Base-by-base conservation (phyloP, 208 protist genomes). In the Novymonas esmeraldas region DNA sequence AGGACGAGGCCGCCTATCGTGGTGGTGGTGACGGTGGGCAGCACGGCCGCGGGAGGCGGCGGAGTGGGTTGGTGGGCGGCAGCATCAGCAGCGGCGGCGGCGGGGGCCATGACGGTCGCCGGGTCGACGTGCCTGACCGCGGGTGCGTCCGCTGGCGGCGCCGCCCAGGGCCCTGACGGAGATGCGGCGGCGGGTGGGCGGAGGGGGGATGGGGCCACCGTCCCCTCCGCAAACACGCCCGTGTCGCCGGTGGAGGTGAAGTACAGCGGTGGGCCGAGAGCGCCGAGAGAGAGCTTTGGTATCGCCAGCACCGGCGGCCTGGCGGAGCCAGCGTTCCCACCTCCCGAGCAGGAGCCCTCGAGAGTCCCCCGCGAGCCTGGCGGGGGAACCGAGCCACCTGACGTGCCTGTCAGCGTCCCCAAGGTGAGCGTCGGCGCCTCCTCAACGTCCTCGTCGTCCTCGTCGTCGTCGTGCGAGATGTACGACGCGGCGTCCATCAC, bases 241-340 rank as follows among this genome's bases (percentile, higher is more conserved):
- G 80, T 89, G 42, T 90, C 89, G 13, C 83, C 85, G 33, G 54
- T 83, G 20, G 83, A 88, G 20, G 73, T 67, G 48, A 81, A 91
- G 76, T 91, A 91, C 58, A 84, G 64, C 34, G 88, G 76, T 2
- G 80, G 84, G 5, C 76, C 70, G 20, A 89, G 54, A 36, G 63
- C 46, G 11, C 58, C 75, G 34, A 93, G 65, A 26, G 74, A 71
- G 28, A 93, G 80, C 57, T 68, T 75, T 2, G 87, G 82, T 33
- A 93, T 63, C 52, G 49, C 33, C 14, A 85, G 48, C 44, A 45
- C 49, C 1, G 49, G 60, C 24, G 70, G 44, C 39, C 48, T 61
- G 55, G 60, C 45, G 14, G 28, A 39, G 36, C 38, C 16, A 6
- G 28, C 14, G n/a, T 41, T 44, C 18, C 7, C 38, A 26, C n/a